Evolutionary conservation across 495 filamentous ascomycete genomes (phyloP).

Genomic region (Talaromyces ruber): DNA sequence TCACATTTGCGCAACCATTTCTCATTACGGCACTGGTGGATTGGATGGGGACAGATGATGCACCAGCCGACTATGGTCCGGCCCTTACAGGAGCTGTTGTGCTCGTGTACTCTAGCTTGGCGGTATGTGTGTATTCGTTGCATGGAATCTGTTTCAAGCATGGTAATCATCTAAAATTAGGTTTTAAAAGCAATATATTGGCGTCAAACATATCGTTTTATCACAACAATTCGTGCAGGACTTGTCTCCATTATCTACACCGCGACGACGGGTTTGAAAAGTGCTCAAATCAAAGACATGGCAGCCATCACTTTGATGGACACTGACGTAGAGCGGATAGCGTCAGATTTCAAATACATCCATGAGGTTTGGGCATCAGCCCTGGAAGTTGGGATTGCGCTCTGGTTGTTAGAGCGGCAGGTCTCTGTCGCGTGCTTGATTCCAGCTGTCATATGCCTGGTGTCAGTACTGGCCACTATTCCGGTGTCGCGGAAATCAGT

Average conservation of each 20-base stretch:
- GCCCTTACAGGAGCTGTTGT: slow-evolving; percentile 43
- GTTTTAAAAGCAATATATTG: slow-evolving; percentile 30
- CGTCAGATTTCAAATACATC: slow-evolving; percentile 15
- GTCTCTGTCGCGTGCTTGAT: slow-evolving; percentile 35
- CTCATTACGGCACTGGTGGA: slow-evolving; percentile 45
- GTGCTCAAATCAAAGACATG: slow-evolving; percentile 35
- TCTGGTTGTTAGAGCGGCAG: slow-evolving; percentile 39
- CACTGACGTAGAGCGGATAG: slow-evolving; percentile 41
- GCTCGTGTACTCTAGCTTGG: slow-evolving; percentile 41
- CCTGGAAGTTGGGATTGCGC: slow-evolving; percentile 46
- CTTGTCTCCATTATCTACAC: slow-evolving; percentile 49
- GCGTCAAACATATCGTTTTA: slow-evolving; percentile 45
- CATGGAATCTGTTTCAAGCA: slow-evolving; percentile 26
- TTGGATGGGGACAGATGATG: slow-evolving; percentile 32
- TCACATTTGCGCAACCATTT: slow-evolving; percentile 57
- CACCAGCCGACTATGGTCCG: slow-evolving; percentile 32
- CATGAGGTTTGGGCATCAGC: slow-evolving; percentile 46
- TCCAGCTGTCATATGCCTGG: slow-evolving; percentile 32
- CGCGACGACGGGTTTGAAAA: slow-evolving; percentile 35
- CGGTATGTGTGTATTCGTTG: slow-evolving; percentile 31
- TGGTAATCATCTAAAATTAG: slow-evolving; percentile 10
- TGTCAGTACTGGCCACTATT: not conserved
- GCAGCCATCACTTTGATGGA: slow-evolving; percentile 47
- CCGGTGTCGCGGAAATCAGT: slow-evolving; percentile 9
- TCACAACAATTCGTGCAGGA: slow-evolving; percentile 50